Evolutionary conservation across 176 grass and related monocot genomes (phyloP).

Genomic region (Aegilops speltoides): DNA sequence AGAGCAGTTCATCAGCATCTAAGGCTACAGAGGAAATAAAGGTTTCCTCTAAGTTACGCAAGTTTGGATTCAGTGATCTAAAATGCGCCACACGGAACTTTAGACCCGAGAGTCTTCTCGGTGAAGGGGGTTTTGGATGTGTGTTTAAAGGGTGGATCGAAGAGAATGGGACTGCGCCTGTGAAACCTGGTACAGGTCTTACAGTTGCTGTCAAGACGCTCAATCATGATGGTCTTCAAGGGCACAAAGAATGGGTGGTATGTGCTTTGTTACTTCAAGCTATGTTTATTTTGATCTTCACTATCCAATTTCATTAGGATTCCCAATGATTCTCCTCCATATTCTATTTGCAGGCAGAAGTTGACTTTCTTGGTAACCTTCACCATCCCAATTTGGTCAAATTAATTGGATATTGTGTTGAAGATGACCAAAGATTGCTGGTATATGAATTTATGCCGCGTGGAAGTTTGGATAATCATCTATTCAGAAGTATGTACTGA

Average conservation of each 20-base stretch:
- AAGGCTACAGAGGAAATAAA: conserved; percentile 79
- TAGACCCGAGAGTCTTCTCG: conserved; percentile 77
- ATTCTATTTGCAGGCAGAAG: conserved; percentile 59
- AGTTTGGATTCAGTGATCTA: conserved; percentile 81
- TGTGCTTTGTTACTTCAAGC: conserved; percentile 25
- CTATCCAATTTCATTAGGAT: neutral
- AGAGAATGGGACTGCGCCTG: conserved; percentile 82
- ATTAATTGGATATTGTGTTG: conserved; percentile 84
- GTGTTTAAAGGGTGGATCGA: conserved; percentile 94
- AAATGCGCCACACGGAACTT: conserved; percentile 86
- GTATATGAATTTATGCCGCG: conserved; percentile 93
- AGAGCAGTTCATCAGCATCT: conserved; percentile 78
- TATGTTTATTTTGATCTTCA: neutral
- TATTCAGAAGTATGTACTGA: conserved; percentile 73
- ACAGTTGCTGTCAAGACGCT: conserved; percentile 93
- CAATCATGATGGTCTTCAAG: conserved; percentile 93
- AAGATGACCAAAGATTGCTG: conserved; percentile 89
- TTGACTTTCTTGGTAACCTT: conserved; percentile 87
- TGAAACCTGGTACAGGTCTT: conserved; percentile 86
- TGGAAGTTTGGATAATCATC: conserved; percentile 86
- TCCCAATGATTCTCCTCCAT: neutral
- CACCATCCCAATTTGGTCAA: conserved; percentile 74
- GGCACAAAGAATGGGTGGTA: conserved; percentile 93
- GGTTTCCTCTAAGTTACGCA: conserved; percentile 72
- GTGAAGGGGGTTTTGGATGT: conserved; percentile 88